Conservation (phyloP, 192 early-diverging fungal species). For the Paraglomus brasilianum region DNA sequence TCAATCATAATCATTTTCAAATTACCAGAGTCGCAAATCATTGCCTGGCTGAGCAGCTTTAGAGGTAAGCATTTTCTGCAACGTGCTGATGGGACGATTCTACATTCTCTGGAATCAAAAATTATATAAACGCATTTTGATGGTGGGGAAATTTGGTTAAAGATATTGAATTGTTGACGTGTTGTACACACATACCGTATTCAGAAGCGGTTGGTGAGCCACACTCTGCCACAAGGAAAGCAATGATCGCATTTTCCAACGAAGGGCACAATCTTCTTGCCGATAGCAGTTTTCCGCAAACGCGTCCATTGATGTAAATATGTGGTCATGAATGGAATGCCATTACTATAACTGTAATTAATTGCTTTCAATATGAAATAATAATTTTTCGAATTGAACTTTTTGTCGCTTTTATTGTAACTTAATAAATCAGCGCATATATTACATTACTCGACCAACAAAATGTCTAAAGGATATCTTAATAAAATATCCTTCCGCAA, state of each 20-base stretch:
- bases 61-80: no score
- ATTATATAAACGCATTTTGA: no score
- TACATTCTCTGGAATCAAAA: no score
- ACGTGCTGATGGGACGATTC: no score
- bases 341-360: slow-evolving; percentile 25
- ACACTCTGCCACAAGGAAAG: slow-evolving; percentile 23
- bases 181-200: background rate
- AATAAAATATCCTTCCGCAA: no score
- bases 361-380: slow-evolving; percentile 28
- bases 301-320: slow-evolving; percentile 17
- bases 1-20: no score
- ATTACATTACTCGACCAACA: no score
- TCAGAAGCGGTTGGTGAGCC: slow-evolving; percentile 17
- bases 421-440: slow-evolving; percentile 20
- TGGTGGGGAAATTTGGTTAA: no score
- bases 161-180: no score
- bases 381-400: slow-evolving; percentile 29
- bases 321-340: slow-evolving; percentile 26
- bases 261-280: slow-evolving; percentile 26
- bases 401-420: slow-evolving; percentile 30
- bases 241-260: slow-evolving; percentile 23
- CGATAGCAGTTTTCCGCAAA: slow-evolving; percentile 27
- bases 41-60: no score
- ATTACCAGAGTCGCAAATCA: no score
- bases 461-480: no score